These are phyloP conservation scores for Ophiocordyceps robertsii DNA, from an alignment of 2,329 filamentous ascomycete species.

Conservation along the genomic window DNA sequence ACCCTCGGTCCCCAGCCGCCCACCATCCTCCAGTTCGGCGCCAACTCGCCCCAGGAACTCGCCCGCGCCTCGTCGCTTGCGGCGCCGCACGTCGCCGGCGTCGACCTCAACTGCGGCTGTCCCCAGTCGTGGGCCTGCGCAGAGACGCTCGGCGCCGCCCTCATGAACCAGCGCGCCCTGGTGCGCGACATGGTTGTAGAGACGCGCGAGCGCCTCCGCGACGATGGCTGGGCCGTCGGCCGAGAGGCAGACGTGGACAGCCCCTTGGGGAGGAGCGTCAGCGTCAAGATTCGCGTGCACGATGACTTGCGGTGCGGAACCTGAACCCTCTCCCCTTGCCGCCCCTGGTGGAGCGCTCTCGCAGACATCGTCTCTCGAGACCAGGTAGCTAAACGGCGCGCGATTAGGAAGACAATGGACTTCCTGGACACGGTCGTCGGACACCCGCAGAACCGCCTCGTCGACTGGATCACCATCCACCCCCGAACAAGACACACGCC, in stretches of 20 bases:
- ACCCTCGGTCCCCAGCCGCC: slow-evolving; percentile 37
- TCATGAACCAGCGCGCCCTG: slow-evolving; percentile 51
- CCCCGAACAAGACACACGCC: slow-evolving; percentile 49
- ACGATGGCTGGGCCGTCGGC: slow-evolving; percentile 39
- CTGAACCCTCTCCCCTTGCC: neutral
- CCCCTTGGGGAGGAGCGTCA: slow-evolving; percentile 41
- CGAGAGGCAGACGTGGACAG: slow-evolving; percentile 27
- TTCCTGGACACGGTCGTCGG: slow-evolving; percentile 50
- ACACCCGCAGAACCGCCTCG: slow-evolving; percentile 32
- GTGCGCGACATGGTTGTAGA: slow-evolving; percentile 53
- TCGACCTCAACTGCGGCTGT: slow-evolving; percentile 62
- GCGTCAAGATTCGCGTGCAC: slow-evolving; percentile 58
- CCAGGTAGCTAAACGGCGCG: no score
- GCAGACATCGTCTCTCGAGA: no score
- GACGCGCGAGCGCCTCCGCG: slow-evolving; percentile 35
- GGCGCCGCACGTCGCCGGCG: slow-evolving; percentile 46
- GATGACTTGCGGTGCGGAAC: slow-evolving; percentile 38
- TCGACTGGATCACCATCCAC: slow-evolving; percentile 60
- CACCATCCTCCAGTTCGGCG: slow-evolving; percentile 55
- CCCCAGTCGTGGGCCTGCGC: slow-evolving; percentile 62
- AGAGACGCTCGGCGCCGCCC: slow-evolving; percentile 52
- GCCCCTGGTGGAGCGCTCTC: neutral
- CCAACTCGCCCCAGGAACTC: slow-evolving; percentile 47
- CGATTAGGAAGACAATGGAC: slow-evolving; percentile 36
- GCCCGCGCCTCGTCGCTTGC: slow-evolving; percentile 48